phyloP scores from a whole-genome alignment of 169 alveolate species.

The Plasmodium inui region DNA sequence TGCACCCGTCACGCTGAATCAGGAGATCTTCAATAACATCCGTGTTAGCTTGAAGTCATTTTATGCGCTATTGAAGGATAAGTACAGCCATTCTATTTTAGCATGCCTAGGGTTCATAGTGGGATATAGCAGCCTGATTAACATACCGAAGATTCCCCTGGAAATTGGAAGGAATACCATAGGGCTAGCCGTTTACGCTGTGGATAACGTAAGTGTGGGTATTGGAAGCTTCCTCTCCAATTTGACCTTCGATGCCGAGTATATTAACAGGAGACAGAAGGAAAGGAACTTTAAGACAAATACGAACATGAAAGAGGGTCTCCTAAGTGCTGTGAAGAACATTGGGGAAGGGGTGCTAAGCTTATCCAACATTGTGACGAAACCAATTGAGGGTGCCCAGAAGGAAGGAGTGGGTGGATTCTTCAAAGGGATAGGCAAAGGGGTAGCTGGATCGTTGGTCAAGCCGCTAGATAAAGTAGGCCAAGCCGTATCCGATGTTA shows the following conservation, averaged over 20 bases:
- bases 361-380: slow-evolving; percentile 90
- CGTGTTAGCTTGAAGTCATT: slow-evolving; percentile 86
- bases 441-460: slow-evolving; percentile 93
- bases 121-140: slow-evolving; percentile 91
- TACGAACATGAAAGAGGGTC: slow-evolving; percentile 89
- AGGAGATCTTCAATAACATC: slow-evolving; percentile 83
- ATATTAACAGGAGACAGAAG: slow-evolving; percentile 90
- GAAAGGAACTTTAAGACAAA: slow-evolving; percentile 77
- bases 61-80: slow-evolving; percentile 85
- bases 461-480: slow-evolving; percentile 93
- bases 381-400: slow-evolving; percentile 94
- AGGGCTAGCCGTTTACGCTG: slow-evolving; percentile 91
- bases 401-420: slow-evolving; percentile 92
- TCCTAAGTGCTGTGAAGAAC: slow-evolving; percentile 88
- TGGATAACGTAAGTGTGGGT: slow-evolving; percentile 90
- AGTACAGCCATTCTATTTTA: slow-evolving; percentile 84
- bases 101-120: slow-evolving; percentile 87
- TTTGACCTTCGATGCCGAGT: slow-evolving; percentile 91
- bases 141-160: slow-evolving; percentile 91
- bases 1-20: slow-evolving; percentile 88
- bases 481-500: slow-evolving; percentile 91
- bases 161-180: slow-evolving; percentile 90
- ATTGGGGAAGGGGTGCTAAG: slow-evolving; percentile 91
- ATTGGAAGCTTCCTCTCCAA: slow-evolving; percentile 88
- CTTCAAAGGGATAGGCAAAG: slow-evolving; percentile 91